phyloP scores from a whole-genome alignment of 768 basidiomycete species.

The Boletellus ananiceps region DNA sequence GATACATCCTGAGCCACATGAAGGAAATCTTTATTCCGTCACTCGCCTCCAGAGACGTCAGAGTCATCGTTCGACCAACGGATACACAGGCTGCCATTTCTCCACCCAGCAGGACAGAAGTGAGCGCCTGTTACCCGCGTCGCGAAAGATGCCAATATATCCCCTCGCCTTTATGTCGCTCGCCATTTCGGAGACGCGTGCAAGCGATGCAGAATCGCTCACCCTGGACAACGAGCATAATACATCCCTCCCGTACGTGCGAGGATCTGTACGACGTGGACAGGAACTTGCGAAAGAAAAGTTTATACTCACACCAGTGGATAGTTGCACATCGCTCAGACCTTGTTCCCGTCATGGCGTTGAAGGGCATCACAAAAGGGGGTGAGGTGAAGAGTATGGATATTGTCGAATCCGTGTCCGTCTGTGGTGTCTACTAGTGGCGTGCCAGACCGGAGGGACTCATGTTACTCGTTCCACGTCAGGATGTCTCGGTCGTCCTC shows the following conservation, averaged over 20 bases:
- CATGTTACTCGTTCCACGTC: slow-evolving; percentile 64
- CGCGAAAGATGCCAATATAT: slow-evolving; percentile 68
- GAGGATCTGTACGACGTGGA: slow-evolving; percentile 55
- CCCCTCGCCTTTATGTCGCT: not conserved
- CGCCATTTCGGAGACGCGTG: slow-evolving; percentile 26
- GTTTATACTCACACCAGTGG: slow-evolving; percentile 84
- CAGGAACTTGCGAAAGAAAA: slow-evolving; percentile 58
- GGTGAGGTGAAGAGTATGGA: slow-evolving; percentile 84
- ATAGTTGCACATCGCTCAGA: slow-evolving; percentile 68
- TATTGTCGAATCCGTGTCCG: slow-evolving; percentile 22
- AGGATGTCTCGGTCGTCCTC: slow-evolving; percentile 54
- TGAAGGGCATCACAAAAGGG: slow-evolving; percentile 84
- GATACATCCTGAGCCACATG: slow-evolving; percentile 92
- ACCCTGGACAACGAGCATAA: slow-evolving; percentile 64
- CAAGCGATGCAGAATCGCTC: slow-evolving; percentile 48
- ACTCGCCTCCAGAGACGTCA: slow-evolving; percentile 72
- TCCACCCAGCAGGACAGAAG: slow-evolving; percentile 69
- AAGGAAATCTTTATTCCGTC: slow-evolving; percentile 88
- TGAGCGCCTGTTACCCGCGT: slow-evolving; percentile 85
- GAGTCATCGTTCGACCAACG: slow-evolving; percentile 71
- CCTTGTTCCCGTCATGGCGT: too few relatives aligned
- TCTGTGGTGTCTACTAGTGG: not conserved
- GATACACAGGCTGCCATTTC: slow-evolving; percentile 57
- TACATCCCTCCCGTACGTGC: slow-evolving; percentile 49
- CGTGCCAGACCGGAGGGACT: not conserved